These are phyloP conservation scores for Funneliformis geosporum DNA, from an alignment of 192 early-diverging fungal genomes.

Conservation along the genomic window DNA sequence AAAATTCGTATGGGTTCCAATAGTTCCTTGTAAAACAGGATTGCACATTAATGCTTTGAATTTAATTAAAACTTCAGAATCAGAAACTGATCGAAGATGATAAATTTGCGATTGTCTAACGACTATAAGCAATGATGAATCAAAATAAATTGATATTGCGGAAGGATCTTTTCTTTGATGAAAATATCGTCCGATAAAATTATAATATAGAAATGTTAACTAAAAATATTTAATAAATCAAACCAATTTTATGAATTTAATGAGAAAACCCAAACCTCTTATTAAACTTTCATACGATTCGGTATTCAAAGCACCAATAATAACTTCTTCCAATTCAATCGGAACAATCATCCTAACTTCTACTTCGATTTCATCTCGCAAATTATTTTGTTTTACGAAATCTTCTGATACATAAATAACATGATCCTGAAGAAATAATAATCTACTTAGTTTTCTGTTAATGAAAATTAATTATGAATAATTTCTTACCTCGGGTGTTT, in stretches of 20 bases:
- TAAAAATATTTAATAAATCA: conserved; percentile 21
- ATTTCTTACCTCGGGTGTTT: not conserved
- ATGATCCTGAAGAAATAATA: conserved; percentile 10
- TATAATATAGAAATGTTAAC: conserved; percentile 3
- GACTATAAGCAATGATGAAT: conserved; percentile 37
- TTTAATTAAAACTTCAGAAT: not conserved
- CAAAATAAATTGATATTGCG: conserved; percentile 35
- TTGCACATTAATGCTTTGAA: conserved; percentile 60
- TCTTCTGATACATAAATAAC: conserved; percentile 18
- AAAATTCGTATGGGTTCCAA: conserved; percentile 54
- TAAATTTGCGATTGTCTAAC: conserved; percentile 44
- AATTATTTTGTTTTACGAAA: conserved; percentile 20
- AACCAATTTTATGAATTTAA: conserved; percentile 18
- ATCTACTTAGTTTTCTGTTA: not conserved
- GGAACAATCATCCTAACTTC: conserved; percentile 42
- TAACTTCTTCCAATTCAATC: conserved; percentile 64
- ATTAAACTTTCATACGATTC: conserved; percentile 52
- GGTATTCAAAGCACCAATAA: conserved; percentile 58
- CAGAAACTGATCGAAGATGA: conserved; percentile 33
- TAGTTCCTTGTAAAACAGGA: conserved; percentile 67
- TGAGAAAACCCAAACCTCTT: conserved; percentile 33
- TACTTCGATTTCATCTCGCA: conserved; percentile 14
- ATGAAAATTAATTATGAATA: not conserved
- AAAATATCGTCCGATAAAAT: conserved; percentile 6
- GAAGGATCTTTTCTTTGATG: conserved; percentile 34